Evolutionary conservation across 225 moss, liverwort and hornwort genomes (phyloP).

Genomic region (Climacium dendroides): DNA sequence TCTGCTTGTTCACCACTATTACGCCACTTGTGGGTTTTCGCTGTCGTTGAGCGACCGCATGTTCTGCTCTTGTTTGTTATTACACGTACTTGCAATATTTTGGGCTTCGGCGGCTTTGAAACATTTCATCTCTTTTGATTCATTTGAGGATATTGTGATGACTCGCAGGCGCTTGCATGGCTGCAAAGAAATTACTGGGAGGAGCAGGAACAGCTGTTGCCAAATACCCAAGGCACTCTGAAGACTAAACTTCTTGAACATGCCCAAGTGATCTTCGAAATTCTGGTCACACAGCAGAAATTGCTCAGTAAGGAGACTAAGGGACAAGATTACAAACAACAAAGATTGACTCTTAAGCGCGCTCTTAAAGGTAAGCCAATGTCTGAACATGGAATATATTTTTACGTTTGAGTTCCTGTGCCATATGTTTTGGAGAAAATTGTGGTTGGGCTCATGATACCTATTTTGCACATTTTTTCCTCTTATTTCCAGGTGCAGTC

Average conservation of each 20-base stretch:
- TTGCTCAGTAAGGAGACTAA: constrained; percentile 20
- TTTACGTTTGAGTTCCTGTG: background rate
- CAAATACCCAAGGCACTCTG: constrained; percentile 37
- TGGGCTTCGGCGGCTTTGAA: background rate
- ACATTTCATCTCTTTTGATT: background rate
- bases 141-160: background rate
- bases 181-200: constrained; percentile 81
- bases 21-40: background rate
- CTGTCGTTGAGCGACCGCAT: background rate
- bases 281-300: constrained; percentile 42
- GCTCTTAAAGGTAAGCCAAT: constrained; percentile 28
- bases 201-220: constrained; percentile 54
- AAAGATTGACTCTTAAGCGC: constrained; percentile 23
- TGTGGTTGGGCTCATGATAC: background rate
- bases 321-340: constrained; percentile 21
- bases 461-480: background rate
- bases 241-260: constrained; percentile 66
- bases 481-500: background rate
- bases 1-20: background rate
- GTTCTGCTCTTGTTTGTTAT: background rate
- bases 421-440: background rate
- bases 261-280: constrained; percentile 48
- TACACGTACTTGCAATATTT: background rate
- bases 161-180: constrained; percentile 75
- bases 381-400: background rate